Base-by-base conservation (phyloP, 345 rosid genomes). In the Passiflora organensis region DNA sequence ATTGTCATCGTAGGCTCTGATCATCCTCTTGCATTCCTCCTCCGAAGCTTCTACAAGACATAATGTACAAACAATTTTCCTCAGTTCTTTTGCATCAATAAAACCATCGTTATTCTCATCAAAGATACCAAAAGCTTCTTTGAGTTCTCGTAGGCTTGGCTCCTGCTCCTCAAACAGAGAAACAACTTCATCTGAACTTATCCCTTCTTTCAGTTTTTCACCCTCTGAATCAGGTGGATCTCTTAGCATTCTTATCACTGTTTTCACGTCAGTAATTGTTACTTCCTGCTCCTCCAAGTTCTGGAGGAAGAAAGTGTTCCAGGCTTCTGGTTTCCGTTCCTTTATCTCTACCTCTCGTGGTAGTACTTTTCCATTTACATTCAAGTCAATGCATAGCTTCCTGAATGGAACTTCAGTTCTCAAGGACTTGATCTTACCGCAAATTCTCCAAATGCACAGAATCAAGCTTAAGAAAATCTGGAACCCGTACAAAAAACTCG, bases 91-190 rank as follows among this genome's bases (percentile, higher is more conserved):
- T 28, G 82, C 81, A 52, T 80, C 84, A 51, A 86, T 83, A 61
- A 74, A 86, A 22, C 91, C 91, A 55, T 86, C 91, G 21, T 70
- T 58, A 41, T 86, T 83, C 58, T 64, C 73, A 58, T 83, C 91
- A 51, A 86, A 82, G 23, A 83, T 32, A 10, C 47, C 51, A 66
- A 86, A 86, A 0, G 83, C 83, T 59, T 65, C 82, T 57, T 72
- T 71, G 41, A 77, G 49, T 54, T 71, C 76, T 55, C 69, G 75
- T 44, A 65, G 24, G 41, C 76, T 74, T 1, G 75, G 71, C 36
- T 75, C 86, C 37, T 68, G 64, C 46, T 55, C 65, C 25, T 67
- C 79, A 23, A 75, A 70, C 55, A 59, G 2, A 42, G 25, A 13
- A 11, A 42, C 34, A 13, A 74, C 0, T 48, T 62, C 66, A 34